These are phyloP conservation scores for Aspergillus calidoustus DNA, from an alignment of 2,329 filamentous ascomycete species.

Conservation along the genomic window DNA sequence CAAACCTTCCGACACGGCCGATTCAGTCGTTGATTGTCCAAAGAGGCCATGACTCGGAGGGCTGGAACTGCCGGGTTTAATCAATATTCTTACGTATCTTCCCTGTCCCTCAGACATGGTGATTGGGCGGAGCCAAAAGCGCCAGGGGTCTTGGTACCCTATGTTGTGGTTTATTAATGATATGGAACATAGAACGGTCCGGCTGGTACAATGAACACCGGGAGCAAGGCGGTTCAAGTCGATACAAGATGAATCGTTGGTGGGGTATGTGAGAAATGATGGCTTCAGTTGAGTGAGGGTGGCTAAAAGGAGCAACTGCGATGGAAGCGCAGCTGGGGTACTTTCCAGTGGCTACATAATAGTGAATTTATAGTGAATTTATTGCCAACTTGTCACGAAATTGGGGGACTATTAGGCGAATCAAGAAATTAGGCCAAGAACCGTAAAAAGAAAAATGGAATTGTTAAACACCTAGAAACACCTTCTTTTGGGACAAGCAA, in stretches of 20 bases:
- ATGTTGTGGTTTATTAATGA: constrained; percentile 4
- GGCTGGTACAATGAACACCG: not conserved
- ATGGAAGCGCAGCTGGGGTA: not conserved
- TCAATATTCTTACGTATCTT: not conserved
- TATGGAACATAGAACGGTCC: constrained; percentile 5
- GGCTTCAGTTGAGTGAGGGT: not conserved
- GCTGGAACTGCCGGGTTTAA: not conserved
- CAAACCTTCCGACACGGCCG: constrained; percentile 32
- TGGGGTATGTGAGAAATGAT: not conserved
- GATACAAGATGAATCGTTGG: not conserved
- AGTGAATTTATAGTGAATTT: not conserved
- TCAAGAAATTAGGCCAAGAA: not conserved
- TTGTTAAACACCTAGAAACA: constrained; percentile 33
- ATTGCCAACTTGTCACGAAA: not conserved
- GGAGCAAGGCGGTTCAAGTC: not conserved
- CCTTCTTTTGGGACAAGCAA: constrained; percentile 24
- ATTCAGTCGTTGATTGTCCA: constrained; percentile 22
- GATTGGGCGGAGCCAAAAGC: not conserved
- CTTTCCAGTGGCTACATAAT: not conserved
- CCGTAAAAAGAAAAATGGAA: constrained; percentile 19
- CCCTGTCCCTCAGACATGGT: not conserved
- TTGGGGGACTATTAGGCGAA: not conserved
- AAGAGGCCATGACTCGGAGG: not conserved
- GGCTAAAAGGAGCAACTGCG: constrained; percentile 3
- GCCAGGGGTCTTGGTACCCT: not conserved